Percentiles rank a stretch among this genome's conserved stretches.
Conservation (phyloP, 179 eudicot species). For the Corrigiola litoralis region DNA sequence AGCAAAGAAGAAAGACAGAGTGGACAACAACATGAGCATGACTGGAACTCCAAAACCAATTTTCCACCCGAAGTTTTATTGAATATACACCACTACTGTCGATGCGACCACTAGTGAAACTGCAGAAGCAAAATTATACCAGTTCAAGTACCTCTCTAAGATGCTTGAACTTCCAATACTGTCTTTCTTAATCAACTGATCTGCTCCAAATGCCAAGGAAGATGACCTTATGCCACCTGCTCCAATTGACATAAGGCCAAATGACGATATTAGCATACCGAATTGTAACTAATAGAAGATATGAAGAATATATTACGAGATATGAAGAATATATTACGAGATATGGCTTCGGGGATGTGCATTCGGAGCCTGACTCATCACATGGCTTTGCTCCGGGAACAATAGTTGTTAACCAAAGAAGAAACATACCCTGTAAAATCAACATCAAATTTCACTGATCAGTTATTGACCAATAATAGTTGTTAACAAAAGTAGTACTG, state of each 20-base stretch:
- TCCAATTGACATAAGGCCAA: slow-evolving; percentile 45
- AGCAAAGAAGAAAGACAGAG: slow-evolving; percentile 45
- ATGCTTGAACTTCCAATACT: not conserved
- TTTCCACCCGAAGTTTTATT: slow-evolving; percentile 61
- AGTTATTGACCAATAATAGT: no score
- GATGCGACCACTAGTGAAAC: slow-evolving; percentile 34
- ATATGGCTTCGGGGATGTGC: not conserved
- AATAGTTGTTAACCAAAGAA: slow-evolving; percentile 9
- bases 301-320: no score
- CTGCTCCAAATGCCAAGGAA: slow-evolving; percentile 48
- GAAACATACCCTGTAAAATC: slow-evolving; percentile 3
- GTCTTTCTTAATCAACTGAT: slow-evolving; percentile 29
- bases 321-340: no score
- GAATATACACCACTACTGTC: slow-evolving; percentile 50
- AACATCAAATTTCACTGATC: no score
- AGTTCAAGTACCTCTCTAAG: slow-evolving; percentile 41
- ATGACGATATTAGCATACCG: slow-evolving; percentile 27
- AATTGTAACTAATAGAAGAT: no score
- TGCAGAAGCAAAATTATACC: slow-evolving; percentile 39
- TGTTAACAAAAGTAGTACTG: no score
- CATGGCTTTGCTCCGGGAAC: slow-evolving; percentile 15
- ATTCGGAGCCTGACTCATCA: not conserved
- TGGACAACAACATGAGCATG: slow-evolving; percentile 34
- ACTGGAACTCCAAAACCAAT: slow-evolving; percentile 61
- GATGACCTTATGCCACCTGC: slow-evolving; percentile 45